Evolutionary conservation across 495 filamentous ascomycete species (phyloP), one percentile per base, ranked within the genome.

Genomic region (Pyrenopolyporus hunteri): DNA sequence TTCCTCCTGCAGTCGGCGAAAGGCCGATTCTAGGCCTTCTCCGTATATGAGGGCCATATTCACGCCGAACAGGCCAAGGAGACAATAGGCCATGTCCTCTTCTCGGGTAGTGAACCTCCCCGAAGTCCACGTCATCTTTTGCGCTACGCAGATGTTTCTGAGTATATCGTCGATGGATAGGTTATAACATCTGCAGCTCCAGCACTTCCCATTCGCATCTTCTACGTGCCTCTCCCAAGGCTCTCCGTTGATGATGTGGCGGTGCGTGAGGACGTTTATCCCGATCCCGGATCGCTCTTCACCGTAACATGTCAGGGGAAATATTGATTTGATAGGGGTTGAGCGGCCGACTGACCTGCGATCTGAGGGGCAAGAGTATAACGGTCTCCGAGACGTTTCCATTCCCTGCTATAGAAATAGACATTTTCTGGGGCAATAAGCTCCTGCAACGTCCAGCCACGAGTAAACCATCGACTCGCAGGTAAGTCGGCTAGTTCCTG

Each of bases 401-500:
- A 71, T 10, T 33, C 20, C 0, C n/a, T 2, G 10, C 36, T 36
- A 23, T 69, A 71, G 13, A 69, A 66, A 6, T 54, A 22, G 1
- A 71, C 43, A 8, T 50, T 37, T 0, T 11, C 7, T 1, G 70
- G 68, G 1, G 70, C 70, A 28, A 71, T 45, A 10, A 76, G 63
- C 43, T 74, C 77, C 14, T 78, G 75, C 5, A 78, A 56, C 4
- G 76, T 76, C 77, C 77, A 80, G 0, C 76, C 76, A 5, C 77
- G 50, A 4, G 52, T 73, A 22, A 76, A 73, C 75, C 77, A 80
- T 1, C 64, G 44, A 42, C 63, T 68, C n/a, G 9, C n/a, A 0
- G 39, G 28, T 7, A 78, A 65, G 46, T 75, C 74, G 22, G 44
- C 40, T 2, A 76, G 64, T 55, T 71, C 13, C 9, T 19, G 33